phyloP scores from a whole-genome alignment of 306 rosid genomes.

The Casuarina equisetifolia region DNA sequence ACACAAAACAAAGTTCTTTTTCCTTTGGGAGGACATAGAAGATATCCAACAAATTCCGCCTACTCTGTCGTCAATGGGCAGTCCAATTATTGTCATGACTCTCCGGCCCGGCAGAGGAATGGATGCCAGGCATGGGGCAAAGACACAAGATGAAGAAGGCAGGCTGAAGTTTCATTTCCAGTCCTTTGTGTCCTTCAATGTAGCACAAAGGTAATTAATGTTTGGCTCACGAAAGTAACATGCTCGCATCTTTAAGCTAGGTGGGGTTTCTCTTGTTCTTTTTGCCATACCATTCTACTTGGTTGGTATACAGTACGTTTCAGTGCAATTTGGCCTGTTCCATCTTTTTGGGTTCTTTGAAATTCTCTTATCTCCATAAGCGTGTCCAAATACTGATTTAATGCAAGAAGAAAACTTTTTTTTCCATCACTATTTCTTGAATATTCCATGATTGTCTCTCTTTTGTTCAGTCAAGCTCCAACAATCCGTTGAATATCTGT shows the following conservation, averaged over 20 bases:
- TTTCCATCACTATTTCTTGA: no score
- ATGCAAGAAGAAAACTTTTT: background rate
- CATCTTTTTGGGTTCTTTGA: background rate
- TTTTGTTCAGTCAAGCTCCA: background rate
- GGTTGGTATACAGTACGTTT: background rate
- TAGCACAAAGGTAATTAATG: conserved; percentile 72
- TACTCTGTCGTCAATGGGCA: conserved; percentile 90
- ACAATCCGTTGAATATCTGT: background rate
- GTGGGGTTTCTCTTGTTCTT: conserved; percentile 13
- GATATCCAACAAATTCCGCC: conserved; percentile 76
- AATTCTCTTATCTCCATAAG: background rate
- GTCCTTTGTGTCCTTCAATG: conserved; percentile 91
- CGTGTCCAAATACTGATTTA: background rate
- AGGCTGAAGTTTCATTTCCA: conserved; percentile 92
- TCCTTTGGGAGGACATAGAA: conserved; percentile 97
- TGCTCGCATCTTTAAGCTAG: conserved; percentile 6
- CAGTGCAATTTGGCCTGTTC: background rate
- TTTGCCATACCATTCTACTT: conserved; percentile 13
- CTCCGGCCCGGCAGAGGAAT: conserved; percentile 79
- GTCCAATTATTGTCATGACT: conserved; percentile 76
- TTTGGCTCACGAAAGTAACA: conserved; percentile 14
- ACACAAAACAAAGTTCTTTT: conserved; percentile 81
- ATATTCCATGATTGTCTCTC: background rate
- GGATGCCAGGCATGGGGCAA: conserved; percentile 94
- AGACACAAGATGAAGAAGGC: conserved; percentile 80